Evolutionary conservation across 2,329 filamentous ascomycete genomes (phyloP), one percentile per base, ranked within the genome.

Genomic region (Chaetomium olivaceum): DNA sequence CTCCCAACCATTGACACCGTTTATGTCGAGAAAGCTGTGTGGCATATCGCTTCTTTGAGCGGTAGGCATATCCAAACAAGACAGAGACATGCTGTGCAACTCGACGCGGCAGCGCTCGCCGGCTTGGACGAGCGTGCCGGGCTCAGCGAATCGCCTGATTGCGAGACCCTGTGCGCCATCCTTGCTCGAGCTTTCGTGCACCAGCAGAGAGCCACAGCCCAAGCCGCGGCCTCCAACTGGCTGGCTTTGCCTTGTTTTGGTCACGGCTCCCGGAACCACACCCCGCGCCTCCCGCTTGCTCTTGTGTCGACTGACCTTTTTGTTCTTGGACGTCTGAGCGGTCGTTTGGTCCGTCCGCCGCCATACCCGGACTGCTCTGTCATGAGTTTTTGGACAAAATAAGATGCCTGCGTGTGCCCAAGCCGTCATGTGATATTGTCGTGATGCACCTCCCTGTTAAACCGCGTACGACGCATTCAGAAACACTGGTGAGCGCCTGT

Each of bases 11-110:
- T 29, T 3, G 12, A 54, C 6, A 23, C 50, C 50, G 50, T 29
- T 21, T 25, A 36, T 27, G 43, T 36, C 14, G 12, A 39, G n/a
- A 5, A 14, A 21, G 4, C 12, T 59, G 9, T 11, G 33, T 62
- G 23, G 12, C 25, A 36, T 16, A 21, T n/a, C 14, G 2, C 57
- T 25, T 12, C 51, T 58, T 51, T 50, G 23, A 29, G 36, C 19
- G 25, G 46, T 8, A 14, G 36, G 56, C 63, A 64, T 50, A 51
- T n/a, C 46, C 29, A 63, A 46, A 61, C 33, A 67, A 21, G 21
- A 51, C 16, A 60, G 21, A 56, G 23, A 66, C 61, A 68, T 67
- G 66, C 51, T 54, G 66, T 69, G 63, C 31, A 8, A 69, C 68
- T 62, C 58, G 58, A 25, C n/a, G 52, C 67, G 62, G 62, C 67